phyloP scores from a whole-genome alignment of 805 yeast species.

The Ogataea salicorniae region DNA sequence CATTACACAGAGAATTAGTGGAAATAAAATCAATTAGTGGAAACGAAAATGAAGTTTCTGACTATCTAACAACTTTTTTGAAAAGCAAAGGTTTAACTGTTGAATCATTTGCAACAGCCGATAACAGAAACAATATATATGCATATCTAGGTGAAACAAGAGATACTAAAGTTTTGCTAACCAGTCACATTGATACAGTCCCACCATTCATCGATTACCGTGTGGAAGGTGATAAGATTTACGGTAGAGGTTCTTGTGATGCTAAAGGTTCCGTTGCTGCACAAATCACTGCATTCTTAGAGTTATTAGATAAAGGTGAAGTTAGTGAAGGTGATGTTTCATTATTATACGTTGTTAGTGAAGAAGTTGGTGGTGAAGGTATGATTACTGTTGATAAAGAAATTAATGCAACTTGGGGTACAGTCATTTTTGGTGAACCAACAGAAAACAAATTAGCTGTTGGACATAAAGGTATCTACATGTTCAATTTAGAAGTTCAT shows the following conservation, averaged over 20 bases:
- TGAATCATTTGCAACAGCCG: slow-evolving; percentile 36
- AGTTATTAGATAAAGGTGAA: slow-evolving; percentile 34
- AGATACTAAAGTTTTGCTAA: slow-evolving; percentile 45
- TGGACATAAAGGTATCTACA: slow-evolving; percentile 62
- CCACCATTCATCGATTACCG: slow-evolving; percentile 58
- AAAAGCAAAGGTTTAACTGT: slow-evolving; percentile 45
- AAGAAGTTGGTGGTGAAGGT: slow-evolving; percentile 63
- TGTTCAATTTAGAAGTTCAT: slow-evolving; percentile 37
- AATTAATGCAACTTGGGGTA: slow-evolving; percentile 46
- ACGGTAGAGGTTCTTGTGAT: slow-evolving; percentile 65
- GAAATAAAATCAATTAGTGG: slow-evolving; percentile 32
- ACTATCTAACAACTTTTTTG: slow-evolving; percentile 36
- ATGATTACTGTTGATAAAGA: slow-evolving; percentile 42
- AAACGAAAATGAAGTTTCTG: slow-evolving; percentile 34
- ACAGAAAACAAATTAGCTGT: slow-evolving; percentile 63
- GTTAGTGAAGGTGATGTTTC: slow-evolving; percentile 51
- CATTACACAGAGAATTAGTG: slow-evolving; percentile 33
- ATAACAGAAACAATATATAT: slow-evolving; percentile 44
- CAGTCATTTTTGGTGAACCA: slow-evolving; percentile 71
- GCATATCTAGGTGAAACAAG: slow-evolving; percentile 47
- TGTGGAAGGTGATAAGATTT: slow-evolving; percentile 43
- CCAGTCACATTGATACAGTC: slow-evolving; percentile 69
- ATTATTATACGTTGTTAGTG: slow-evolving; percentile 63
- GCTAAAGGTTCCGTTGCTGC: slow-evolving; percentile 70
- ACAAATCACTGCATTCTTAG: slow-evolving; percentile 50